Base-by-base conservation (phyloP, 305 asterid genomes). In the Striga hermonthica region DNA sequence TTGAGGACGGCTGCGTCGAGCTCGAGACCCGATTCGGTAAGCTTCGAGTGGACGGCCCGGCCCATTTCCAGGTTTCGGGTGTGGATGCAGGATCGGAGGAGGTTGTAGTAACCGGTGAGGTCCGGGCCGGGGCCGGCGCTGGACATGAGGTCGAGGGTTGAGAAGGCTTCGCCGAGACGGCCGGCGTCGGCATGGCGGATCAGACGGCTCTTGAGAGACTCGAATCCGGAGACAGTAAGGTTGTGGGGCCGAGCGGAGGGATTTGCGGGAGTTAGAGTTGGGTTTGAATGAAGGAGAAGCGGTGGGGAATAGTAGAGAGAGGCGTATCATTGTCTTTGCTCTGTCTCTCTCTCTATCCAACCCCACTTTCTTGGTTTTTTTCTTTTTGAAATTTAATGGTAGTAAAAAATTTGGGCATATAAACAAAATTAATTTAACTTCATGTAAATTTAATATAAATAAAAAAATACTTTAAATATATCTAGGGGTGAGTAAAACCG, bases 11-110 rank as follows among this genome's bases (percentile, higher is more conserved):
- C 72, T 0, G 85, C 57, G 53, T 92, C 97, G 12, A 84, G 88
- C 45, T 77, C 72, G 57, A 89, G 62, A 1, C 67, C 38, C 0
- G 96, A 87, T 3, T 75, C 75, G 0, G 5, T 8, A 64, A 92
- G 67, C 48, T 73, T 84, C 57, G 88, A 79, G 71, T 92, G 98
- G 28, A 89, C 31, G 16, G 68, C 37, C 45, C 76, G 77, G 0
- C 97, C 97, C n/a, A 84, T 64, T n/a, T 75, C 72, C 66, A 85
- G 76, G 72, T 82, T 92, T 3, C 91, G 84, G 45, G 85, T 78
- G 7, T 96, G 79, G 75, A 92, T 89, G 82, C 97, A 89, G 77
- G 96, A 83, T 65, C 89, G 89, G 84, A 92, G 96, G 75, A 92
- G 88, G 10, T 84, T 79, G 62, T 96, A 78, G 84, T 77, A 87